These are phyloP conservation scores for Mycena chlorophos DNA, from an alignment of 768 basidiomycete genomes.

Conservation along the genomic window DNA sequence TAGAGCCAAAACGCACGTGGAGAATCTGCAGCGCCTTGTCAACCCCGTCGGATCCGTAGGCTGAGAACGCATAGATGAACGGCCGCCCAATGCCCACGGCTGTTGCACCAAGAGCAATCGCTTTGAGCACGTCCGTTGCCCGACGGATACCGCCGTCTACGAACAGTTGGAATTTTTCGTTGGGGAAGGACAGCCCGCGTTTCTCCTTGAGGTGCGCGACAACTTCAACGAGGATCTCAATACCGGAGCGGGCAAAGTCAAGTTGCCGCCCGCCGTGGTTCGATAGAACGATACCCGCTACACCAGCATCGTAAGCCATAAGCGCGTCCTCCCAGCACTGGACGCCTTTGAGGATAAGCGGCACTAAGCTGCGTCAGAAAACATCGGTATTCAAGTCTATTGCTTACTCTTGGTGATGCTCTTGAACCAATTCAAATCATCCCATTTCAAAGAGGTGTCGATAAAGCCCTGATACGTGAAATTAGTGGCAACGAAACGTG, in stretches of 20 bases:
- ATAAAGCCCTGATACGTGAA: slow-evolving; percentile 78
- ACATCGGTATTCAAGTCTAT: neutral
- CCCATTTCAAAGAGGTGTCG: slow-evolving; percentile 87
- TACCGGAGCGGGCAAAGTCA: slow-evolving; percentile 81
- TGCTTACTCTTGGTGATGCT: slow-evolving; percentile 66
- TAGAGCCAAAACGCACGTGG: slow-evolving; percentile 43
- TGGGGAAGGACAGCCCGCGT: slow-evolving; percentile 72
- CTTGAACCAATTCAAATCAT: slow-evolving; percentile 80
- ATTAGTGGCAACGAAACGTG: neutral
- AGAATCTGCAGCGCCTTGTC: slow-evolving; percentile 80
- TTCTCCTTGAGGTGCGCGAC: slow-evolving; percentile 66
- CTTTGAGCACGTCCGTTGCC: slow-evolving; percentile 88
- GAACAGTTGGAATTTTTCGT: slow-evolving; percentile 79
- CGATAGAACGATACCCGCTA: slow-evolving; percentile 79
- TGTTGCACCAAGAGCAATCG: slow-evolving; percentile 85
- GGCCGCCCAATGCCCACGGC: slow-evolving; percentile 89
- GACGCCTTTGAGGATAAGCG: slow-evolving; percentile 87
- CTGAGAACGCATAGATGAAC: slow-evolving; percentile 84
- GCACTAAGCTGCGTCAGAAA: slow-evolving; percentile 53
- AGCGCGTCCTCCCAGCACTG: slow-evolving; percentile 90
- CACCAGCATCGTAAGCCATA: slow-evolving; percentile 73
- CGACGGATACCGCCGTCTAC: slow-evolving; percentile 94
- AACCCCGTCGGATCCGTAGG: slow-evolving; percentile 88
- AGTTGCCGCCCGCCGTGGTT: slow-evolving; percentile 84
- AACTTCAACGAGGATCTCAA: slow-evolving; percentile 89